Evolutionary conservation across 352 stramenopile species (phyloP), one percentile per base, ranked within the genome.

Genomic region (Phytophthora sojae): DNA sequence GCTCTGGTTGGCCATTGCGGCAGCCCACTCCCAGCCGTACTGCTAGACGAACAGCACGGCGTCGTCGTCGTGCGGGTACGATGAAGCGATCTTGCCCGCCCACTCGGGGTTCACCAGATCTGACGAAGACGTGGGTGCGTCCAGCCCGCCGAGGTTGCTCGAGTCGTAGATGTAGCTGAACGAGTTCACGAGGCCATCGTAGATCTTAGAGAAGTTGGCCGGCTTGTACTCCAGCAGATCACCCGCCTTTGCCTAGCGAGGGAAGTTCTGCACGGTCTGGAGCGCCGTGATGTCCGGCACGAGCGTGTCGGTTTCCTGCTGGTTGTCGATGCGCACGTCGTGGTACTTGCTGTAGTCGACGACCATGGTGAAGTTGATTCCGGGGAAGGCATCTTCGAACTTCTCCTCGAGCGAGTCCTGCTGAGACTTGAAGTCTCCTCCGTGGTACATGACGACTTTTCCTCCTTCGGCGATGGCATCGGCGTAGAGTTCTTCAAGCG

Each of bases 261-360:
- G 66, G 63, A 76, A 88, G 68, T 88, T 58, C 62, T 88, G 75
- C 26, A 86, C 66, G 19, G 80, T 88, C 57, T 86, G 80, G 1
- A 86, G 67, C 11, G 77, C 71, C 3, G 72, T 57, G 25, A 84
- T 67, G 63, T 84, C 77, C 1, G 74, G 71, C 19, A 85, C 82
- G 26, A 88, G 64, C 30, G 57, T 61, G 64, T 79, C 59, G 14
- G 67, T 81, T 52, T 85, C 76, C 44, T 87, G 61, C 44, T 85
- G 70, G 61, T 92, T 85, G 74, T 93, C 79, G 26, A 86, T 77
- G 9, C 82, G 85, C 17, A 79, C 86, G 54, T 86, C 64, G 59
- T 87, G 73, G 67, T 77, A 83, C 69, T 84, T 84, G 76, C 61
- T 75, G 78, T 89, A 82, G 65, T 85, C 81, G 6, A 83, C 68